A percentile compares a stretch with the other conserved stretches of the same genome.
These are phyloP conservation scores for Tetrahymena elliotti DNA, from an alignment of 73 alveolate genomes.

Conservation along the genomic window DNA sequence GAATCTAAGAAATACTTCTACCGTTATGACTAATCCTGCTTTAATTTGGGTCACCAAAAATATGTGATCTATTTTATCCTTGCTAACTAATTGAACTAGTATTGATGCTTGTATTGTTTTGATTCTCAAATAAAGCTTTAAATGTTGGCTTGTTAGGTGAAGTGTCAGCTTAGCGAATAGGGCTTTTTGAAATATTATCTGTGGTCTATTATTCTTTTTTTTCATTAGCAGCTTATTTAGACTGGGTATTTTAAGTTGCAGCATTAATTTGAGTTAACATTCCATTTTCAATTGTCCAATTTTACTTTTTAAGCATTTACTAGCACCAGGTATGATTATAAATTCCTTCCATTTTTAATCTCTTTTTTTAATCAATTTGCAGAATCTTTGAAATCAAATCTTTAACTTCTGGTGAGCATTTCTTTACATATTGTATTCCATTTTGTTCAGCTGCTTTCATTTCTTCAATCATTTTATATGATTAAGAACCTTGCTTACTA, in stretches of 20 bases:
- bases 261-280: neutral
- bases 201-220: neutral
- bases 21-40: neutral
- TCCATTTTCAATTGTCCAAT: neutral
- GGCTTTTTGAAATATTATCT: neutral
- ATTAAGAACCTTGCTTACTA: neutral
- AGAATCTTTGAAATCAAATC: conserved; percentile 12
- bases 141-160: neutral
- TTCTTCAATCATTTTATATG: neutral
- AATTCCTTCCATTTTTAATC: conserved; percentile 17
- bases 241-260: neutral
- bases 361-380: conserved; percentile 1
- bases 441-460: neutral
- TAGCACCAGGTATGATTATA: conserved; percentile 17
- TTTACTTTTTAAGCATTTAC: neutral
- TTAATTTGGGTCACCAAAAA: neutral
- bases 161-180: neutral
- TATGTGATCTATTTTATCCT: neutral
- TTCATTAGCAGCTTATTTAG: neutral
- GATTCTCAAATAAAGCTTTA: neutral
- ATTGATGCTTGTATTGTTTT: neutral
- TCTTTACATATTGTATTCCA: neutral
- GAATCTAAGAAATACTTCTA: neutral
- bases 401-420: neutral
- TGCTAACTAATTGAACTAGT: neutral